A percentile compares a stretch with the other conserved stretches of the same genome.
Conservation (phyloP, 805 yeast species). For the Hanseniaspora guilliermondii region DNA sequence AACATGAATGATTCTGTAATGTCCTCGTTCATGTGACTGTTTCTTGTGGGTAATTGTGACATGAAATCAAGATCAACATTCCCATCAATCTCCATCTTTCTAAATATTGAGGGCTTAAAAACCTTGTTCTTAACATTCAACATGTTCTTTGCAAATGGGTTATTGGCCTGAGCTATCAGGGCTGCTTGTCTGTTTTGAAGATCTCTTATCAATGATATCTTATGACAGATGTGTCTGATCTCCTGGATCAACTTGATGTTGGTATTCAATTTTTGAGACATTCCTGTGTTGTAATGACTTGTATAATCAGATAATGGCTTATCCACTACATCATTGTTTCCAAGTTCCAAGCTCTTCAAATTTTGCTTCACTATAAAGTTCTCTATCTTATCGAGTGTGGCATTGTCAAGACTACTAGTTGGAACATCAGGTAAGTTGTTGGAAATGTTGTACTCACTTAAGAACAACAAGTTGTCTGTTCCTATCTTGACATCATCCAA, state of each 20-base stretch:
- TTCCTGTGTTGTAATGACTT: conserved; percentile 39
- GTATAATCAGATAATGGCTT: conserved; percentile 28
- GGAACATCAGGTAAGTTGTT: conserved; percentile 64
- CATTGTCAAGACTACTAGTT: conserved; percentile 42
- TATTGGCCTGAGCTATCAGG: conserved; percentile 10
- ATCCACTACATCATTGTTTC: conserved; percentile 18
- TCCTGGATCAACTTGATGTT: conserved; percentile 77
- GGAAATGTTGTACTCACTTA: conserved; percentile 71
- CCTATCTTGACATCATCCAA: conserved; percentile 36
- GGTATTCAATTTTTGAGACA: conserved; percentile 45
- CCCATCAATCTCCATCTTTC: conserved; percentile 41
- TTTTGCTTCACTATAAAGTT: conserved; percentile 30
- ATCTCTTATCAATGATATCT: conserved; percentile 74
- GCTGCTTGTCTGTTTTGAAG: conserved; percentile 48
- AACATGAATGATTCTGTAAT: conserved; percentile 55
- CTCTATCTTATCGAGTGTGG: conserved; percentile 35
- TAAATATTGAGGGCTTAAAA: conserved; percentile 11
- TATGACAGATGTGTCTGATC: conserved; percentile 75
- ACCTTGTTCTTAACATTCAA: conserved; percentile 4
- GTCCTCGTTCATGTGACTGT: conserved; percentile 38
- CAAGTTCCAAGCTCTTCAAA: background rate
- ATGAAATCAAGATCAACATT: conserved; percentile 66
- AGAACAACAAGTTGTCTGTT: conserved; percentile 45
- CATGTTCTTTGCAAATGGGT: conserved; percentile 10
- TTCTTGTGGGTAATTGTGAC: conserved; percentile 62